phyloP scores from a whole-genome alignment of 2,329 filamentous ascomycete species.

The Sclerotinia trifoliorum region DNA sequence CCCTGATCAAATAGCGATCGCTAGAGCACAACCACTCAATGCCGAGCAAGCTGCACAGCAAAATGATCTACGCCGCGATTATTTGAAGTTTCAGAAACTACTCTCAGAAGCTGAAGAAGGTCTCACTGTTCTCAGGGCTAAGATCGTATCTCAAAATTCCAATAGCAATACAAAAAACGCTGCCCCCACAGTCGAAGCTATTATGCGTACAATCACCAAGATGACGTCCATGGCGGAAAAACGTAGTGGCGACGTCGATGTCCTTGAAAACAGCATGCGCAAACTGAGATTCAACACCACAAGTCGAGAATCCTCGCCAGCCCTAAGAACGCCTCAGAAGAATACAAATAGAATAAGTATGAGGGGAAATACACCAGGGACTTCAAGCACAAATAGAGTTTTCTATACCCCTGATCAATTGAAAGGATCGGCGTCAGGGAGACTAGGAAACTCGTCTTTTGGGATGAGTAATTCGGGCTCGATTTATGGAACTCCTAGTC shows the following conservation, averaged over 20 bases:
- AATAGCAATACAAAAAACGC: slow-evolving; percentile 50
- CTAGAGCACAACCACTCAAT: slow-evolving; percentile 71
- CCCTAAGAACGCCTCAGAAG: slow-evolving; percentile 41
- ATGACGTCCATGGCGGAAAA: slow-evolving; percentile 93
- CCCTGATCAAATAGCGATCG: slow-evolving; percentile 62
- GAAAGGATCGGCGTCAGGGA: slow-evolving; percentile 29
- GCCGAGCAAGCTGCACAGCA: slow-evolving; percentile 83
- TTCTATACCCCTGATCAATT: slow-evolving; percentile 38
- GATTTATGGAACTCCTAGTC: slow-evolving; percentile 35
- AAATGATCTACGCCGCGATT: slow-evolving; percentile 75
- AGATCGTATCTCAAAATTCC: slow-evolving; percentile 60
- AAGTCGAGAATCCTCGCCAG: slow-evolving; percentile 48
- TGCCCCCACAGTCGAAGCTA: slow-evolving; percentile 81
- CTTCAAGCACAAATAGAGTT: slow-evolving; percentile 34
- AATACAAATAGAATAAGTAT: slow-evolving; percentile 31
- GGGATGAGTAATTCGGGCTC: slow-evolving; percentile 30
- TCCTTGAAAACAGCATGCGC: slow-evolving; percentile 83
- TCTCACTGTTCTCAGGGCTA: slow-evolving; percentile 74
- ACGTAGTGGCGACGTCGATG: slow-evolving; percentile 84
- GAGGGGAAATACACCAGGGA: slow-evolving; percentile 28
- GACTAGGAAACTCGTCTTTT: slow-evolving; percentile 25
- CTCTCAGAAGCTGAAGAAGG: slow-evolving; percentile 78
- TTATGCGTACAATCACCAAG: slow-evolving; percentile 85
- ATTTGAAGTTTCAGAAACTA: slow-evolving; percentile 69
- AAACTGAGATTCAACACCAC: slow-evolving; percentile 56